Evolutionary conservation across 257 asterid genomes (phyloP).

Genomic region (Jacaranda copaia): DNA sequence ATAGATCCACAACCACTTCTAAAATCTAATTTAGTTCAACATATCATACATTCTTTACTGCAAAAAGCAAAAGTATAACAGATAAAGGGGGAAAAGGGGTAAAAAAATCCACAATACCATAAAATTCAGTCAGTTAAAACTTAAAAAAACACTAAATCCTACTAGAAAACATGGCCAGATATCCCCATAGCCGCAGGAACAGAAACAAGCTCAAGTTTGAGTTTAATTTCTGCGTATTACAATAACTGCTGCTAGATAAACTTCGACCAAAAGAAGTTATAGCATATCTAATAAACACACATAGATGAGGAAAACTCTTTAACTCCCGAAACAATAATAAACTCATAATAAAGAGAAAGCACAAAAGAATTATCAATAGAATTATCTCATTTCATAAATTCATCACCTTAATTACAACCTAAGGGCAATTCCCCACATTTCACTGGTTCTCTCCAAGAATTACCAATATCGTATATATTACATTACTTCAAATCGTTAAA

Average conservation of each 20-base stretch:
- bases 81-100: neutral
- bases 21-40: conserved; percentile 20
- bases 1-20: neutral
- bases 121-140: neutral
- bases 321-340: neutral
- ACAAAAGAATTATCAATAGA: conserved; percentile 19
- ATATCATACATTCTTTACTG: conserved; percentile 6
- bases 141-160: neutral
- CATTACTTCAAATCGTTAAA: conserved; percentile 6
- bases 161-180: neutral
- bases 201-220: neutral
- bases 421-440: conserved; percentile 35
- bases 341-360: neutral
- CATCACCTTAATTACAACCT: conserved; percentile 42
- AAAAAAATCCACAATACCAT: neutral
- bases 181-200: neutral
- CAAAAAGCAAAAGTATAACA: neutral
- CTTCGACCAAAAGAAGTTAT: neutral
- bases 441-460: conserved; percentile 37
- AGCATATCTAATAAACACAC: conserved; percentile 1
- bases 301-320: neutral
- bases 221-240: conserved; percentile 3
- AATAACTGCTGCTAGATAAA: conserved; percentile 8
- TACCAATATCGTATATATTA: conserved; percentile 27
- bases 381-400: conserved; percentile 41